A percentile compares a stretch with the other conserved stretches of the same genome.
phyloP scores from a whole-genome alignment of 352 stramenopile genomes.

The Pythium grandisporangium region DNA sequence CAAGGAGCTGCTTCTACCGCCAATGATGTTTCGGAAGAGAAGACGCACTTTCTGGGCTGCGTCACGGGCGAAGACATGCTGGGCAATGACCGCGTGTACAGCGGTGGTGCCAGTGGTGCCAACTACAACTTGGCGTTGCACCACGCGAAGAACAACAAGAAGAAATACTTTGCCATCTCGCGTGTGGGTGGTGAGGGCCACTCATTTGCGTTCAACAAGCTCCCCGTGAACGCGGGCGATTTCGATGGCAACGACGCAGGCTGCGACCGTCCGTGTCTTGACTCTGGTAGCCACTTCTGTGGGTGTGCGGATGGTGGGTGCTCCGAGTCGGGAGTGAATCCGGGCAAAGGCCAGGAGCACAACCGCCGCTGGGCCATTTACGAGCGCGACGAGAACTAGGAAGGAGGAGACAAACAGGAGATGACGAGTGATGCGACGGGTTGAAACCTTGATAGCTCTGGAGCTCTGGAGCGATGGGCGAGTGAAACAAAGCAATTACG shows the following conservation, averaged over 20 bases:
- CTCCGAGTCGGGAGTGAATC: slow-evolving; percentile 48
- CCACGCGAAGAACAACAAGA: slow-evolving; percentile 71
- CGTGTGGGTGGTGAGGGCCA: slow-evolving; percentile 74
- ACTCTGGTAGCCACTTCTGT: slow-evolving; percentile 67
- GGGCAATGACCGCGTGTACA: slow-evolving; percentile 83
- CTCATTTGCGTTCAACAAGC: slow-evolving; percentile 86
- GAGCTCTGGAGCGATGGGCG: too few relatives aligned
- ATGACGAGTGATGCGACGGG: too few relatives aligned
- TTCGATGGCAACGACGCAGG: slow-evolving; percentile 75
- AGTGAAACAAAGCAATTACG: too few relatives aligned
- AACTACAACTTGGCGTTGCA: slow-evolving; percentile 88
- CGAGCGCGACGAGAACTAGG: slow-evolving; percentile 39
- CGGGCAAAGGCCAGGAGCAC: slow-evolving; percentile 76
- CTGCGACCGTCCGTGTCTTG: slow-evolving; percentile 69
- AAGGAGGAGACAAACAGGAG: neutral
- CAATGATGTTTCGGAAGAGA: slow-evolving; percentile 60
- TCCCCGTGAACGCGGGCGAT: slow-evolving; percentile 48
- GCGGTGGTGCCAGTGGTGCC: slow-evolving; percentile 74
- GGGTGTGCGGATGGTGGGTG: slow-evolving; percentile 82
- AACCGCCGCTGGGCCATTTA: slow-evolving; percentile 88
- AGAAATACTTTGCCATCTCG: slow-evolving; percentile 86
- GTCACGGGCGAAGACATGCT: slow-evolving; percentile 77
- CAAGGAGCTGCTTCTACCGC: slow-evolving; percentile 30
- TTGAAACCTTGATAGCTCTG: too few relatives aligned
- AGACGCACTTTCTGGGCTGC: slow-evolving; percentile 80